phyloP scores from a whole-genome alignment of 441 rosid genomes.

The Breynia disticha region DNA sequence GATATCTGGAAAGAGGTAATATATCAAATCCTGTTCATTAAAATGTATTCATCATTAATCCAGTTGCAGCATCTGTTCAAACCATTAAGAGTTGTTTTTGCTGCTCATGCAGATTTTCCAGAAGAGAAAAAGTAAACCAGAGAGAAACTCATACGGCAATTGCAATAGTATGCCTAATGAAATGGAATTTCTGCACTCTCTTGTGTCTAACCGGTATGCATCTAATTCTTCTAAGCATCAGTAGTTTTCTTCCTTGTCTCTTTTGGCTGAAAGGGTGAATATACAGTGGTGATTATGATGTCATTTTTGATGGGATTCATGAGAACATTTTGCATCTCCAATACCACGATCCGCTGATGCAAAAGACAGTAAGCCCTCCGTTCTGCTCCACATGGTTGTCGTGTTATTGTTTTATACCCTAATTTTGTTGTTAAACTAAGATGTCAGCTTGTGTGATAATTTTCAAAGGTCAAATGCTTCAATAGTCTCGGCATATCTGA shows the following conservation, averaged over 20 bases:
- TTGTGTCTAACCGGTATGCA: slow-evolving; percentile 66
- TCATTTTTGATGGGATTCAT: slow-evolving; percentile 77
- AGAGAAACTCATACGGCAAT: slow-evolving; percentile 27
- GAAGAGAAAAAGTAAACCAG: slow-evolving; percentile 54
- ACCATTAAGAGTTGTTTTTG: slow-evolving; percentile 6
- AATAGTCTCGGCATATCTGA: slow-evolving; percentile 72
- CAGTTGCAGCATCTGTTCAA: slow-evolving; percentile 15
- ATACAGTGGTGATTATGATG: slow-evolving; percentile 91
- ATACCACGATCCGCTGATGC: slow-evolving; percentile 94
- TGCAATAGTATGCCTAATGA: slow-evolving; percentile 33
- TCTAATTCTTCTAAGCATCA: slow-evolving; percentile 7
- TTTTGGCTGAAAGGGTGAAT: slow-evolving; percentile 20
- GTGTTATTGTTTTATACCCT: slow-evolving; percentile 4
- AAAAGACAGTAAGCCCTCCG: slow-evolving; percentile 66
- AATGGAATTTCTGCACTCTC: slow-evolving; percentile 56
- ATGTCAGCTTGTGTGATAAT: slow-evolving; percentile 10
- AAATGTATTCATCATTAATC: slow-evolving; percentile 9
- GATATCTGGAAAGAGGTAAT: slow-evolving; percentile 98
- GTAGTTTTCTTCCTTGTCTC: slow-evolving; percentile 7
- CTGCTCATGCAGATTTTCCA: slow-evolving; percentile 61
- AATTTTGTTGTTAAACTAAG: slow-evolving; percentile 13
- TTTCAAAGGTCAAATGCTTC: slow-evolving; percentile 68
- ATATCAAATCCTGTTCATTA: slow-evolving; percentile 4
- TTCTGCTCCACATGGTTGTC: slow-evolving; percentile 12
- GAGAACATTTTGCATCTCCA: slow-evolving; percentile 83